Percentiles rank a stretch among this genome's conserved stretches.
Evolutionary conservation across 805 yeast species (phyloP).

Genomic region (Torulaspora maleeae): DNA sequence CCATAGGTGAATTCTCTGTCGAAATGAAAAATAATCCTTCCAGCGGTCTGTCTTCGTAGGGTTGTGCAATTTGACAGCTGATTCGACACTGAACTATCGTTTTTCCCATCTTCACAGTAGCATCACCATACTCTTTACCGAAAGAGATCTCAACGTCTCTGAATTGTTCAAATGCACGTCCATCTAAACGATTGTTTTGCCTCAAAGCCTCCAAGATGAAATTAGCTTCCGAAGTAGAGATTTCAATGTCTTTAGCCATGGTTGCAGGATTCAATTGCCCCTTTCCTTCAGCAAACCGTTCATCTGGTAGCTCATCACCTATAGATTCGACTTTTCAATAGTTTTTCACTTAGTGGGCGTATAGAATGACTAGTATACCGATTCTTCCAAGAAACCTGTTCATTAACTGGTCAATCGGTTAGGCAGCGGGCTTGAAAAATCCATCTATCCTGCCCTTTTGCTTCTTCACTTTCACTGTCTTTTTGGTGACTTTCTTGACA

Average conservation of each 20-base stretch:
- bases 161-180: slow-evolving; percentile 59
- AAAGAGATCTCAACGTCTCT: slow-evolving; percentile 61
- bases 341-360: slow-evolving; percentile 2
- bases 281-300: background rate
- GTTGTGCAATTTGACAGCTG: slow-evolving; percentile 69
- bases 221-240: slow-evolving; percentile 57
- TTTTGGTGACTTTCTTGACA: slow-evolving; percentile 26
- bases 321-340: background rate
- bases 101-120: slow-evolving; percentile 69
- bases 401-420: background rate
- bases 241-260: slow-evolving; percentile 60
- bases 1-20: slow-evolving; percentile 87
- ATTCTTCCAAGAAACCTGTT: background rate
- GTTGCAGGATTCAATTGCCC: background rate
- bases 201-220: slow-evolving; percentile 62
- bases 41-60: slow-evolving; percentile 87
- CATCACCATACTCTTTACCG: slow-evolving; percentile 74
- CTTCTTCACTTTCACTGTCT: slow-evolving; percentile 32
- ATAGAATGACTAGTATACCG: slow-evolving; percentile 3
- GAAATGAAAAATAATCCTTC: slow-evolving; percentile 84
- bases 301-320: background rate
- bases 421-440: slow-evolving; percentile 45
- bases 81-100: slow-evolving; percentile 52
- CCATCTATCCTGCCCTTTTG: slow-evolving; percentile 64
- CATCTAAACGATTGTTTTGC: slow-evolving; percentile 61